Base-by-base conservation (phyloP, 176 grass and related monocot species). In the Oryza punctata region DNA sequence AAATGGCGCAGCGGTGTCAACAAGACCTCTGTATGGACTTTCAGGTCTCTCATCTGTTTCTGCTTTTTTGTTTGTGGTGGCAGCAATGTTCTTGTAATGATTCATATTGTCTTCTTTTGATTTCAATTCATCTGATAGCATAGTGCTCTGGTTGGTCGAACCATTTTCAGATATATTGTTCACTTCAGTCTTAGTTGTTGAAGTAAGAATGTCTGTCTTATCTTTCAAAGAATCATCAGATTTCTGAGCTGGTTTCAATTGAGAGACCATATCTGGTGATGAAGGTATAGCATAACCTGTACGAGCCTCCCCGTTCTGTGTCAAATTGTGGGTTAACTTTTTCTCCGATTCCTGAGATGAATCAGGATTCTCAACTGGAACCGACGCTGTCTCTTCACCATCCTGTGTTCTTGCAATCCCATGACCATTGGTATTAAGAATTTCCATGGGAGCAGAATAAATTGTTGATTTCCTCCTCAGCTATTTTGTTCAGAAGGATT, bases 1-100 rank as follows among this genome's bases (percentile, higher is more conserved):
- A 85, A 98, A 98, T 49, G 93, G 93, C 40, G 91, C 91, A 76
- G 76, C 86, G 76, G 91, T 93, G 46, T 98, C 93, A 64, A 98
- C 72, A 85, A 90, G 40, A 15, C 79, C 89, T 84, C 82, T 88
- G 16, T 85, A 82, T 88, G 82, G 72, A 44, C 88, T 69, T 65
- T 81, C 68, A 89, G 64, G 43, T 61, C 70, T 88, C 30, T 29
- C 54, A 26, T 70, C 87, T 80, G 78, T 70, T 85, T 86, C 83
- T 69, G 66, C 81, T 81, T 70, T 69, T 59, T 64, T 90, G 67
- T 86, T 88, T 80, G 29, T 50, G 44, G 63, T 45, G 8, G 25
- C 23, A 27, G 63, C 69, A 73, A 57, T 67, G 65, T 80, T 76
- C 45, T 76, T 32, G 1, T 71, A 64, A 61, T 73, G 29, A 73